Base-by-base conservation (phyloP, 2,329 filamentous ascomycete species). In the Colletotrichum sp. region DNA sequence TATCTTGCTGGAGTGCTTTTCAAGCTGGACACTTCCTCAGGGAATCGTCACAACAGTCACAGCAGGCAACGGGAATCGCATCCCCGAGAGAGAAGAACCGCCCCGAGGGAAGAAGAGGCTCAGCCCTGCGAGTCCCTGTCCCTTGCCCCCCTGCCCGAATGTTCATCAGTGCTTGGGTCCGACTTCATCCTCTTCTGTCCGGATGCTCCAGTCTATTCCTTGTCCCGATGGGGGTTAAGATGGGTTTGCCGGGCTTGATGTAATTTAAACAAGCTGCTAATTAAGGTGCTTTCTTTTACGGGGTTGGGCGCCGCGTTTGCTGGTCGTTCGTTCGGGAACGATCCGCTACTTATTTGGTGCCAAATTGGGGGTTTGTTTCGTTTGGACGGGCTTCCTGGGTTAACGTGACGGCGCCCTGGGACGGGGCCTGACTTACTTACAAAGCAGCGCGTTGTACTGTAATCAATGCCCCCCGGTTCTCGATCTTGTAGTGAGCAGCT, bases 401-500 rank as follows among this genome's bases (percentile, higher is more conserved):
- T n/a, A n/a, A n/a, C 8, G 18, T 44, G 18, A 44, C 18, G 39
- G 39, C 39, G 39, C 39, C 18, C 39, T 44, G 39, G 39, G 18
- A 44, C 18, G 2, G 36, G 39, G 18, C 39, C 39, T 44, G 18
- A 39, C 36, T 18, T 39, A 44, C 39, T 44, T n/a, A n/a, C 16
- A n/a, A 44, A 44, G 36, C 36, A 44, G 8, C 36, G 36, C 36
- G 36, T 5, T 44, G 16, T 36, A 8, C 34, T 36, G 34, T 44
- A 10, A 44, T 44, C 8, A 44, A 39, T 39, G 36, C 36, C 16
- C 36, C 36, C 36, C 16, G 7, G 36, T 39, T 18, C 16, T 39
- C 1, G 16, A n/a, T n/a, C 39, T 44, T n/a, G 8, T n/a, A 1
- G 39, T 44, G 16, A n/a, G 8, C 18, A 6, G 0, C 39, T 44